phyloP scores from a whole-genome alignment of 495 filamentous ascomycete species.

The Xylaria grammica region DNA sequence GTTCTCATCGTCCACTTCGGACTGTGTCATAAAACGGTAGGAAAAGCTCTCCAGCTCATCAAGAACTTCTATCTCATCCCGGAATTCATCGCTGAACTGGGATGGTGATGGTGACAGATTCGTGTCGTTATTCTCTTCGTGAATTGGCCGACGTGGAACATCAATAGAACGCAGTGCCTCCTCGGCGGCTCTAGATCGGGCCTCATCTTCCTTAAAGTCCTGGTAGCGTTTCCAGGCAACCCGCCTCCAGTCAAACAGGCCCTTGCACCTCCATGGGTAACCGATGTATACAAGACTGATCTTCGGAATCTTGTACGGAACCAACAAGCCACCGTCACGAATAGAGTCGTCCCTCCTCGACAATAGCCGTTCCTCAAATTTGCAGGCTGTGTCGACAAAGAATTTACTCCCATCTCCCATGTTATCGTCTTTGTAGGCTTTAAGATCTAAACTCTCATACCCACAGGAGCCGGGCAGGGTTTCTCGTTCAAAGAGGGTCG shows the following conservation, averaged over 20 bases:
- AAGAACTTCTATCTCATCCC: conserved; percentile 1
- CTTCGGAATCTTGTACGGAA: conserved; percentile 6
- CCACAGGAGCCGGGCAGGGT: neutral
- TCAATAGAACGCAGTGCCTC: conserved; percentile 5
- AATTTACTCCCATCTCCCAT: conserved; percentile 1
- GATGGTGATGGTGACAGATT: neutral
- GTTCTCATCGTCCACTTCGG: too few species aligned
- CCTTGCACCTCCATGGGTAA: neutral
- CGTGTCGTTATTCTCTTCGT: neutral
- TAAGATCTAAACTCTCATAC: neutral
- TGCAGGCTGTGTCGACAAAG: neutral
- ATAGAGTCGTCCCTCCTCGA: neutral
- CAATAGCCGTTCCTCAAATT: neutral
- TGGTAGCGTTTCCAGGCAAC: neutral
- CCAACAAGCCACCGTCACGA: neutral
- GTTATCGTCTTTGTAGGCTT: neutral
- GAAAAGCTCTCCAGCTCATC: neutral
- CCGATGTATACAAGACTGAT: conserved; percentile 1
- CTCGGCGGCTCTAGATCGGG: neutral
- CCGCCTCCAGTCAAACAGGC: conserved; percentile 2
- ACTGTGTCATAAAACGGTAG: too few species aligned
- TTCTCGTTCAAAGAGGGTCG: neutral
- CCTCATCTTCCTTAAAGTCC: neutral
- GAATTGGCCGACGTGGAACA: neutral
- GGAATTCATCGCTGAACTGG: conserved; percentile 7